Percentiles rank a stretch among this genome's conserved stretches.
Evolutionary conservation across 164 flowering plant species (phyloP).

Genomic region (Macadamia tetraphylla): DNA sequence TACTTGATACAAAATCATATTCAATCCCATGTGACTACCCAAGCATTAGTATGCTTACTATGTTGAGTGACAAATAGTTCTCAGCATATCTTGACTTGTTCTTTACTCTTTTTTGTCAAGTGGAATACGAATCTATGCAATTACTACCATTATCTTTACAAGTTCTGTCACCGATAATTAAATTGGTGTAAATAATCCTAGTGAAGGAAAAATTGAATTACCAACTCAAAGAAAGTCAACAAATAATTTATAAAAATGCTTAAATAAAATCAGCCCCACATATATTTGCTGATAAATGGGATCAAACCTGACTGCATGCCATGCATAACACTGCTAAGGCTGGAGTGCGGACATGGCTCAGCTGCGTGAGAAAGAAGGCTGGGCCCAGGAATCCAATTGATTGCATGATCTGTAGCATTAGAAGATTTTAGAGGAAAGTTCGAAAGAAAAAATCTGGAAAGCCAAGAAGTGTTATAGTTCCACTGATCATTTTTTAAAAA

Average conservation of each 20-base stretch:
- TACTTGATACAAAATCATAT: too few relatives aligned
- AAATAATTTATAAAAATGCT: not conserved
- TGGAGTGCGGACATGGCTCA: slow-evolving; percentile 76
- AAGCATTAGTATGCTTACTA: too few relatives aligned
- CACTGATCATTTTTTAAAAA: not conserved
- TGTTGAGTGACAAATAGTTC: too few relatives aligned
- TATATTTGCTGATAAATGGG: not conserved
- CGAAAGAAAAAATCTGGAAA: slow-evolving; percentile 1
- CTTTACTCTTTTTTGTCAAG: not conserved
- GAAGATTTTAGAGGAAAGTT: slow-evolving; percentile 10
- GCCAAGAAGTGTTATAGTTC: not conserved
- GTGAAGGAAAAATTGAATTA: not conserved
- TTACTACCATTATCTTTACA: not conserved
- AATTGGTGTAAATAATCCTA: not conserved
- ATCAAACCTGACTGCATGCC: slow-evolving; percentile 96
- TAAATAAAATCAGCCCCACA: slow-evolving; percentile 3
- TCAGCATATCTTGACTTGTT: too few relatives aligned
- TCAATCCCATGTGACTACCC: too few relatives aligned
- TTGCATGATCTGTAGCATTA: slow-evolving; percentile 83
- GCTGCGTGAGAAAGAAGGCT: slow-evolving; percentile 86
- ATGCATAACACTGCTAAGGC: slow-evolving; percentile 94
- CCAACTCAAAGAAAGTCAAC: not conserved
- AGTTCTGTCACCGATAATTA: too few relatives aligned
- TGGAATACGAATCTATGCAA: not conserved
- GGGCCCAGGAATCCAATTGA: slow-evolving; percentile 96